Evolutionary conservation across 345 rosid genomes (phyloP), one percentile per base, ranked within the genome.

Genomic region (Eucalyptus tenuipes): DNA sequence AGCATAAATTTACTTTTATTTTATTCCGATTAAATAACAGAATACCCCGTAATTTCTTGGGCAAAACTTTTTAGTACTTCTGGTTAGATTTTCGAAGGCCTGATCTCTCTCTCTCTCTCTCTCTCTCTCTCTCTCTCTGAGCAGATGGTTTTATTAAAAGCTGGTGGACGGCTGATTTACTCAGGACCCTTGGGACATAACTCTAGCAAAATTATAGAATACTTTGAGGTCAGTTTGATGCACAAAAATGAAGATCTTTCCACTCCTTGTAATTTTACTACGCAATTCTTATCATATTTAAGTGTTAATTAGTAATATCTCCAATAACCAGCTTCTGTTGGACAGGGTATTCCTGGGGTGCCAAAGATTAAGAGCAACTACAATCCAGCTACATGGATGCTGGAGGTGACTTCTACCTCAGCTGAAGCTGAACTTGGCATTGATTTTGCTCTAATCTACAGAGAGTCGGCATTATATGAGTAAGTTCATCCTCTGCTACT

Each of bases 331-430:
- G 79, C 49, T 85, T 55, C 75, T 27, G 18, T 6, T 57, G 71
- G 27, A 89, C 90, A 97, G 98, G 87, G 91, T 42, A 89, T 97
- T n/a, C 88, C 92, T 86, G 97, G 98, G 53, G 95, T 94, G 87
- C 88, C 92, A 3, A 95, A 94, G 90, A 96, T 95, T n/a, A 94
- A 86, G 90, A 92, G 93, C 64, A 96, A 94, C 68, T 92, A 91
- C 86, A 97, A 97, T 89, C 99, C 98, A 17, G 95, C 97, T 52
- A 96, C 98, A 85, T 97, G 99, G 98, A 92, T 96, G 93, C 86
- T 97, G 87, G 98, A 95, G 55, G 92, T 94, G 49, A 93, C 97
- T 89, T 95, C 95, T 86, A 86, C 89, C 80, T 95, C 95, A 10
- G 88, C 93, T n/a, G 98, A 97, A 92, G 71, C 87, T 85, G 94